Conservation (phyloP, 2,329 filamentous ascomycete genomes). For the Fonsecaea nubica region DNA sequence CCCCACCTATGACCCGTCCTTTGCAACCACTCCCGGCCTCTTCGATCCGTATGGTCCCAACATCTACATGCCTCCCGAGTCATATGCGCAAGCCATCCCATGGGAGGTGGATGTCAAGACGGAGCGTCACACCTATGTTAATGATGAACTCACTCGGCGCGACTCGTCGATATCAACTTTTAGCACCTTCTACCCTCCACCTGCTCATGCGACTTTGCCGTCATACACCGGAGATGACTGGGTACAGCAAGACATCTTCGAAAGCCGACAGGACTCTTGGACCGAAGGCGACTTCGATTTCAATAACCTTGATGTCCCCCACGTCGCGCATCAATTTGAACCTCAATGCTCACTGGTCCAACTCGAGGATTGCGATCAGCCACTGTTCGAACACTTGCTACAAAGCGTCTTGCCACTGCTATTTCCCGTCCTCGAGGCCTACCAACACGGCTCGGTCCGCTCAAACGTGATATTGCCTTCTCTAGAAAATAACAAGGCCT, state of each 20-base stretch:
- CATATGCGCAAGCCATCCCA: slow-evolving; percentile 63
- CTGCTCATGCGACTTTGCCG: slow-evolving; percentile 68
- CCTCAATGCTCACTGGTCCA: slow-evolving; percentile 64
- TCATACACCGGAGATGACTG: slow-evolving; percentile 70
- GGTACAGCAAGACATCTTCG: slow-evolving; percentile 59
- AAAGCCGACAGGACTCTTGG: slow-evolving; percentile 72
- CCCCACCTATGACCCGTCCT: slow-evolving; percentile 72
- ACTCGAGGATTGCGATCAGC: slow-evolving; percentile 85
- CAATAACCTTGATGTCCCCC: slow-evolving; percentile 83
- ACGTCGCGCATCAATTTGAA: slow-evolving; percentile 65
- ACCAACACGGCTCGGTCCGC: slow-evolving; percentile 81
- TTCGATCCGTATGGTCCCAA: slow-evolving; percentile 52
- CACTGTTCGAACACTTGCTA: slow-evolving; percentile 88
- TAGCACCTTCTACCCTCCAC: slow-evolving; percentile 84
- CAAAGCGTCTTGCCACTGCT: slow-evolving; percentile 84
- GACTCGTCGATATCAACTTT: slow-evolving; percentile 93
- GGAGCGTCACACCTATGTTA: slow-evolving; percentile 90
- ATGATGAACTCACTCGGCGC: slow-evolving; percentile 81
- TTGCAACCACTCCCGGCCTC: slow-evolving; percentile 51
- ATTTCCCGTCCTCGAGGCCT: slow-evolving; percentile 90
- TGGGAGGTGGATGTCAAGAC: slow-evolving; percentile 97
- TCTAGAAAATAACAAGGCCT: slow-evolving; percentile 88
- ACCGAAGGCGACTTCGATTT: slow-evolving; percentile 68
- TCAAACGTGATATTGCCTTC: slow-evolving; percentile 85
- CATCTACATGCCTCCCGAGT: slow-evolving; percentile 64